Evolutionary conservation across 371 early-diverging fungal genomes (phyloP), one percentile per base, ranked within the genome.

Genomic region (Batkoa obscura): DNA sequence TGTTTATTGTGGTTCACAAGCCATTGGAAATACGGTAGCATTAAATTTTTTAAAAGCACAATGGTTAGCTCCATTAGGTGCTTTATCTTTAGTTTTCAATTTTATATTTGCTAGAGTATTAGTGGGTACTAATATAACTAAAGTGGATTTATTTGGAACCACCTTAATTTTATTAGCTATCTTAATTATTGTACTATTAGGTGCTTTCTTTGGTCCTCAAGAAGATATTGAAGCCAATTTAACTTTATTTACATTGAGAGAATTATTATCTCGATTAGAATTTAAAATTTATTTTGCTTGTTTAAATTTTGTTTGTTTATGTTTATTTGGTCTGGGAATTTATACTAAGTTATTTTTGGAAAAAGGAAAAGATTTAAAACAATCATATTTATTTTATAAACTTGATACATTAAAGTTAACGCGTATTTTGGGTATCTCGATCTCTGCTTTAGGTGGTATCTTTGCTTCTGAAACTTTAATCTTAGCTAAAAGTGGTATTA

Each of bases 51-150:
- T 82, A 43, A 78, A 79, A 59, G 76, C 80, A 15, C 78, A 78
- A 66, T 78, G 80, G 79, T 80, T 80, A 30, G 83, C 83, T 37
- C 79, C 83, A 33, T 64, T 82, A 38, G 78, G 78, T 12, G 74
- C 79, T 45, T 72, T 75, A 30, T 75, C 83, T 8, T 65, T 82
- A 32, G 78, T 82, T 55, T 80, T 78, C 62, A 82, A 82, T 62
- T 79, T 78, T 62, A 58, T 82, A 15, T 78, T 82, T 64, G 83
- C 83, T 36, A 73, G 76, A 64, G 67, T 76, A 53, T 65, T 82
- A 36, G 83, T 82, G 10, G 76, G 76, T 41, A 78, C 78, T 4
- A 70, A 68, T 34, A 82, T 82, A 46, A 76, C 78, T 23, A 62
- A 71, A 15, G 68, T 72, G 57, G 83, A 82, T 60, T 72, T 80